Evolutionary conservation across 768 basidiomycete species (phyloP), one percentile per base, ranked within the genome.

Genomic region (Xanthoconium purpureum): DNA sequence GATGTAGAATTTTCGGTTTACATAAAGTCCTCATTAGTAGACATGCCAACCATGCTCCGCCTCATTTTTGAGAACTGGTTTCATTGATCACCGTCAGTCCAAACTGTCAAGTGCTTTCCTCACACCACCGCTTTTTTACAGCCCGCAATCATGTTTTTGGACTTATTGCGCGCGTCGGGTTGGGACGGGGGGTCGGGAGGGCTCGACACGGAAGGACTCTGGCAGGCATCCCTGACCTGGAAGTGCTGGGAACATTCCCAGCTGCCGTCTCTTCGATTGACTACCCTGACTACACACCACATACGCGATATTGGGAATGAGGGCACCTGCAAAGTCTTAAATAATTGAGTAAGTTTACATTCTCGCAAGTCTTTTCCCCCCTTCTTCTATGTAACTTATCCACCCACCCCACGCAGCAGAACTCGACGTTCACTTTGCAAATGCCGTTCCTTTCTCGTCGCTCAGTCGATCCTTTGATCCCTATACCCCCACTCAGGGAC

Each of bases 361-460:
- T 20, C 42, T 37, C 8, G 43, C 30, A 33, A 47, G 52, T 28
- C 15, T 24, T 32, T 39, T 5, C 17, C 55, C 17, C 14, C 40
- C 24, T 54, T 42, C 29, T 61, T 58, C 60, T 24, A 65, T 63
- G 67, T 65, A 56, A 54, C 55, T 24, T 24, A 40, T 28, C 53
- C 50, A 39, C 43, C 50, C 15, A 35, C 56, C 53, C 37, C 52
- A 24, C 47, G 18, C 45, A 30, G 14, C 38, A 12, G 24, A 24
- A 24, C 24, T 56, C 38, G 43, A 49, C 32, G 14, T 55, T 45
- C 46, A 52, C 33, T 12, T 44, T 15, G 33, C 46, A 50, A 24
- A 71, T 71, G 70, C 58, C 52, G 14, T 71, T 72, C 61, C 65
- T 71, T 60, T 61, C 65, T 33, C 65, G 71, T 47, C 70, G 70